These are phyloP conservation scores for Sergeia podlipaevii DNA, from an alignment of 208 protist species.

Conservation along the genomic window DNA sequence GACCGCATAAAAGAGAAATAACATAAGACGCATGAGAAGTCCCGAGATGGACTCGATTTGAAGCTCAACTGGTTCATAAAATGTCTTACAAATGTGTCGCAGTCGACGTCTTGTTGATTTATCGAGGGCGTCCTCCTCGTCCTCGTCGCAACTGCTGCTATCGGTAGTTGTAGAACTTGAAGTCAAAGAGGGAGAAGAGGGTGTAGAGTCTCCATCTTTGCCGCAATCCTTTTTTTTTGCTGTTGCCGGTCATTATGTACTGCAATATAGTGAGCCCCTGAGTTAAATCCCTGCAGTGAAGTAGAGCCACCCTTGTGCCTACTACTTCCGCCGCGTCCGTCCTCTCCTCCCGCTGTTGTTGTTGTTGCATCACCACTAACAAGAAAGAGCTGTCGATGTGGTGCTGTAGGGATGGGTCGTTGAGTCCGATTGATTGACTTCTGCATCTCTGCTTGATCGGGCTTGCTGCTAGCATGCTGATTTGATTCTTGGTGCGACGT, in stretches of 20 bases:
- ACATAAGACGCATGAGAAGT: slow-evolving; percentile 27
- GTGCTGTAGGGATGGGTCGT: slow-evolving; percentile 19
- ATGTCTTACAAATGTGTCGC: slow-evolving; percentile 7
- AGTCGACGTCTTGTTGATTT: background rate
- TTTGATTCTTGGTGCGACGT: background rate
- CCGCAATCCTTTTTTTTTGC: background rate
- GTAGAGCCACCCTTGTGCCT: background rate
- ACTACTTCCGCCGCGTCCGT: background rate
- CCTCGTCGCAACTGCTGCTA: background rate
- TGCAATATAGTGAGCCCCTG: background rate
- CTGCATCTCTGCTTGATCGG: background rate
- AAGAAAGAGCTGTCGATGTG: slow-evolving; percentile 40
- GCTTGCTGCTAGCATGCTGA: background rate
- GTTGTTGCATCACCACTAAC: background rate
- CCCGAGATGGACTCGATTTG: slow-evolving; percentile 69
- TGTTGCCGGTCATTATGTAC: background rate
- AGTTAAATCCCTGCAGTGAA: slow-evolving; percentile 1
- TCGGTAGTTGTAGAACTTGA: background rate
- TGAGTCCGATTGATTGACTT: background rate
- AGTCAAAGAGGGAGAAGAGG: no score
- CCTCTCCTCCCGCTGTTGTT: background rate
- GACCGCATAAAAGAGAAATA: slow-evolving; percentile 58
- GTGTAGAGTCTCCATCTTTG: no score
- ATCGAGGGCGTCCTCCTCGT: background rate
- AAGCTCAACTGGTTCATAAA: slow-evolving; percentile 65